Conservation (phyloP, 2,329 filamentous ascomycete genomes). For the Helicocarpus griseus region DNA sequence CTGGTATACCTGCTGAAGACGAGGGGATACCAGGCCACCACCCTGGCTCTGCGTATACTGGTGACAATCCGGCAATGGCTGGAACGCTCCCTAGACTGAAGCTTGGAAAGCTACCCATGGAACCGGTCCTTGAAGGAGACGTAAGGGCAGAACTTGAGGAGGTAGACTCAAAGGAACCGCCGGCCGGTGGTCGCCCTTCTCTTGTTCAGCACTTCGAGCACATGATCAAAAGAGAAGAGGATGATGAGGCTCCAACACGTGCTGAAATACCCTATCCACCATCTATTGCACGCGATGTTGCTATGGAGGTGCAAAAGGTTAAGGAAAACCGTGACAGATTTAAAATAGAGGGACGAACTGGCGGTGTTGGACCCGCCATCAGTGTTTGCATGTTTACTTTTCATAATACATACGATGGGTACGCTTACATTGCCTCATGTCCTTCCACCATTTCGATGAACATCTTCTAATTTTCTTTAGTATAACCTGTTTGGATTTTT, state of each 20-base stretch:
- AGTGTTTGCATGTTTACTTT: conserved; percentile 98
- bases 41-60: conserved; percentile 53
- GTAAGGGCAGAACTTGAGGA: conserved; percentile 80
- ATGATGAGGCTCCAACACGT: conserved; percentile 68
- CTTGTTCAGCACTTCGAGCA: conserved; percentile 82
- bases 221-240: conserved; percentile 80
- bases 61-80: conserved; percentile 46
- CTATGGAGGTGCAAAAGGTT: conserved; percentile 88
- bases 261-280: conserved; percentile 77
- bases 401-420: conserved; percentile 90
- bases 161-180: conserved; percentile 68
- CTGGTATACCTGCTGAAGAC: conserved; percentile 54
- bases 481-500: conserved; percentile 91
- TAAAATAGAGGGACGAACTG: conserved; percentile 72
- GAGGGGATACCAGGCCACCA: conserved; percentile 61
- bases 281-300: conserved; percentile 78
- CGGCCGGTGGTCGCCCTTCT: conserved; percentile 58
- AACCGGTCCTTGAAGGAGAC: conserved; percentile 71
- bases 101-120: conserved; percentile 75
- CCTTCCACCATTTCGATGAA: conserved; percentile 2
- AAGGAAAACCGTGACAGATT: conserved; percentile 89
- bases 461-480: conserved; percentile 36
- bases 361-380: conserved; percentile 70
- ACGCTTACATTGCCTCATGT: conserved; percentile 23
- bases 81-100: conserved; percentile 54